Percentiles rank a stretch among this genome's conserved stretches.
phyloP scores from a whole-genome alignment of 768 basidiomycete genomes.

The Russula dissimulans region DNA sequence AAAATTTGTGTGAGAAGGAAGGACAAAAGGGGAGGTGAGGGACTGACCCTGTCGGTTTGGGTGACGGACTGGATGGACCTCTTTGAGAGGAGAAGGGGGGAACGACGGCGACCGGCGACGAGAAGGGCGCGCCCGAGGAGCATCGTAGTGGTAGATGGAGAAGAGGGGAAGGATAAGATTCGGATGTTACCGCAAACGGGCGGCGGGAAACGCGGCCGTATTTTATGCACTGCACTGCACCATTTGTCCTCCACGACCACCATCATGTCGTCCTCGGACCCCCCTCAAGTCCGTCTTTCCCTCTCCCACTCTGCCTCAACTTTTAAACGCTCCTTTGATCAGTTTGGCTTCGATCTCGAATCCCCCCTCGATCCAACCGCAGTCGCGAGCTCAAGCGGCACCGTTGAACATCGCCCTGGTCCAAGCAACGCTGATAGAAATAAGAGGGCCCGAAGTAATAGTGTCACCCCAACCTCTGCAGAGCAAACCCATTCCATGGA shows the following conservation, averaged over 20 bases:
- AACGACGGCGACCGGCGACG: constrained; percentile 36
- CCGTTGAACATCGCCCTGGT: constrained; percentile 14
- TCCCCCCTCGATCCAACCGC: constrained; percentile 29
- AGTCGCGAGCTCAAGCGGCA: constrained; percentile 25
- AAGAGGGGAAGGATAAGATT: background rate
- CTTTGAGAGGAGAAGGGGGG: background rate
- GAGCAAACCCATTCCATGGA: constrained; percentile 9
- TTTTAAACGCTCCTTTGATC: constrained; percentile 52
- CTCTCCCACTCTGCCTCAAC: constrained; percentile 42
- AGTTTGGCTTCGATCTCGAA: constrained; percentile 49
- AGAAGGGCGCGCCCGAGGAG: constrained; percentile 36
- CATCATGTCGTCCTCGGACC: constrained; percentile 27
- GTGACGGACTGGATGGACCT: constrained; percentile 52
- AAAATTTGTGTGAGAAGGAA: background rate
- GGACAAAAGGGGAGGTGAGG: background rate
- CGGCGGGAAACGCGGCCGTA: background rate
- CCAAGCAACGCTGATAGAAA: constrained; percentile 16
- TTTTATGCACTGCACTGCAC: background rate
- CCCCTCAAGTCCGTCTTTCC: constrained; percentile 47
- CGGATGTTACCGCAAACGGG: background rate
- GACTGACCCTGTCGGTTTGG: constrained; percentile 64
- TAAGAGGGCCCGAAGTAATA: constrained; percentile 18
- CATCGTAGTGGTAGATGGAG: constrained; percentile 22
- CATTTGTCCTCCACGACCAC: constrained; percentile 14
- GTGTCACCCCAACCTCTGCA: constrained; percentile 9